phyloP scores from a whole-genome alignment of 2,329 filamentous ascomycete genomes.

The Colletotrichum zoysiae region DNA sequence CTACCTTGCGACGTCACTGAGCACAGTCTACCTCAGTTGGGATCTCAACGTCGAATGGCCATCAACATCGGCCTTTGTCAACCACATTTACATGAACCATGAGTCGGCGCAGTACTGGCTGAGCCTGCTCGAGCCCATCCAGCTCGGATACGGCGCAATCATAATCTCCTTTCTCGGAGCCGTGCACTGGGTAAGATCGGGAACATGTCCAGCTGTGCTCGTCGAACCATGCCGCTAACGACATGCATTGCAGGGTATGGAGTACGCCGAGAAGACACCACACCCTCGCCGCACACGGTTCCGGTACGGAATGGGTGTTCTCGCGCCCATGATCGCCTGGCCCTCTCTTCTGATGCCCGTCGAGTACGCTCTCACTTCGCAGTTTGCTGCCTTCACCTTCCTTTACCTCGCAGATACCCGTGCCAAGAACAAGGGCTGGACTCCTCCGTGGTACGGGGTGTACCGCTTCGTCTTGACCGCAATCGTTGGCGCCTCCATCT shows the following conservation, averaged over 20 bases:
- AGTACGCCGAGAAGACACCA: constrained; percentile 80
- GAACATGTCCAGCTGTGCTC: neutral
- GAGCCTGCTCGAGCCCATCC: constrained; percentile 83
- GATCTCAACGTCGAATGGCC: constrained; percentile 79
- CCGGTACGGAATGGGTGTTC: constrained; percentile 86
- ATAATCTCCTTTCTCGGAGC: constrained; percentile 95
- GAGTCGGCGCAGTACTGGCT: constrained; percentile 80
- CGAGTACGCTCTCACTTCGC: constrained; percentile 86
- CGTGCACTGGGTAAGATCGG: constrained; percentile 78
- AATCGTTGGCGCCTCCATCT: constrained; percentile 85
- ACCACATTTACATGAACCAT: constrained; percentile 75
- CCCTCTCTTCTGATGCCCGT: constrained; percentile 87
- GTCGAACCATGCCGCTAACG: constrained; percentile 12
- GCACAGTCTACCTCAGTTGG: constrained; percentile 86
- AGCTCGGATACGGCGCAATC: constrained; percentile 91
- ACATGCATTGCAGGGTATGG: constrained; percentile 68
- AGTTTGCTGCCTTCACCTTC: constrained; percentile 87
- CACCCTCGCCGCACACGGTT: constrained; percentile 74
- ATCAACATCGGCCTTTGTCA: constrained; percentile 71
- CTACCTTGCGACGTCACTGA: constrained; percentile 85
- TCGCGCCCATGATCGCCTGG: constrained; percentile 87
- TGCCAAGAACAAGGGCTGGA: constrained; percentile 80
- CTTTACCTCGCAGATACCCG: constrained; percentile 88
- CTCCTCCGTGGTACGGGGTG: constrained; percentile 85
- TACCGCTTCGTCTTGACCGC: constrained; percentile 95